These are phyloP conservation scores for Bertia moriformis DNA, from an alignment of 2,329 filamentous ascomycete species.

Conservation along the genomic window DNA sequence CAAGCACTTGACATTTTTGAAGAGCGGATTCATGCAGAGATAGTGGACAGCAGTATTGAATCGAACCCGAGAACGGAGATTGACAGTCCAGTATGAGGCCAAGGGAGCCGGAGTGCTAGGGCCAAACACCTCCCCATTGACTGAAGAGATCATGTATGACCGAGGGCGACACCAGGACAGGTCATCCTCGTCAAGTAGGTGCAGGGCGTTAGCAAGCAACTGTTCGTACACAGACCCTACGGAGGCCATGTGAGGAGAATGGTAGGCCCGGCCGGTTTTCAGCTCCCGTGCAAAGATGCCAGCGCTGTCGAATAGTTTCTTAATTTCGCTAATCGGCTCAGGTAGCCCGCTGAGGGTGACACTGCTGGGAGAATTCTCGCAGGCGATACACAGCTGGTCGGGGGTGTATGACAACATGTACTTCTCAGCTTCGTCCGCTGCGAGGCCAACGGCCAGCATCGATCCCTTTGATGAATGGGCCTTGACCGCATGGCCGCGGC, in stretches of 20 bases:
- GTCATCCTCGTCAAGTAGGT: not conserved
- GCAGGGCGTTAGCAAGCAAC: not conserved
- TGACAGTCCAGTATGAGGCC: constrained; percentile 24
- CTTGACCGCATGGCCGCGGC: constrained; percentile 11
- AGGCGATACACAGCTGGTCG: constrained; percentile 5
- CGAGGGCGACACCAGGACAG: too few species aligned
- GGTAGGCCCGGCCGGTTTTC: constrained; percentile 12
- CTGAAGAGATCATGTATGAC: not conserved
- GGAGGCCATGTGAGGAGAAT: constrained; percentile 12
- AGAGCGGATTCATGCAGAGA: too few species aligned
- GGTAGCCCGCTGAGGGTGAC: constrained; percentile 5
- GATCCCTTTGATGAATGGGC: constrained; percentile 8
- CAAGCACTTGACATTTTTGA: too few species aligned
- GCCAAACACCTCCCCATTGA: not conserved
- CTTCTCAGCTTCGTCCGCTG: constrained; percentile 12
- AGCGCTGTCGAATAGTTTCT: constrained; percentile 4
- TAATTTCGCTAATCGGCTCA: constrained; percentile 5
- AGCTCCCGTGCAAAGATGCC: constrained; percentile 7
- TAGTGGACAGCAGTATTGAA: constrained; percentile 14
- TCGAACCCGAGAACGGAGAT: constrained; percentile 17
- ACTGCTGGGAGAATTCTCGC: constrained; percentile 6
- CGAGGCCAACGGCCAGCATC: constrained; percentile 19
- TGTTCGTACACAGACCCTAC: too few species aligned
- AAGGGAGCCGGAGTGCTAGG: not conserved
- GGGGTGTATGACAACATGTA: constrained; percentile 10